Percentiles rank a stretch among this genome's conserved stretches.
Conservation (phyloP, 2,329 filamentous ascomycete species). For the Verticillium alfalfae region DNA sequence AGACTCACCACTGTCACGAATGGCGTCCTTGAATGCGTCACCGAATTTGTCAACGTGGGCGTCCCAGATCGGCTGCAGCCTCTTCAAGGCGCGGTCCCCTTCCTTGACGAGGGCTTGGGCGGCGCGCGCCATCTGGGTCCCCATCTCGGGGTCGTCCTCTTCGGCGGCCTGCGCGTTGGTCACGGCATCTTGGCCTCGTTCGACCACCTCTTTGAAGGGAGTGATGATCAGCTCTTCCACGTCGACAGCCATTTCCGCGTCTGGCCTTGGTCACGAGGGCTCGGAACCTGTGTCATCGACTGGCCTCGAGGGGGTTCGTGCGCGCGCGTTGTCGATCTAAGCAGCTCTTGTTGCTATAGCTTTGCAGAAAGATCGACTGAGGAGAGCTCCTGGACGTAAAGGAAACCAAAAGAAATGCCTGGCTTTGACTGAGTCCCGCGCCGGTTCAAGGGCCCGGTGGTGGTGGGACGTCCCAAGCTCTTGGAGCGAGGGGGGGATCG, state of each 20-base stretch:
- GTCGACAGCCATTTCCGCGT: slow-evolving; percentile 8
- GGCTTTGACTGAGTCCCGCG: background rate
- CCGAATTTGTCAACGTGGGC: slow-evolving; percentile 28
- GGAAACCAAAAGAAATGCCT: background rate
- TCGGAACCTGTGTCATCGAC: background rate
- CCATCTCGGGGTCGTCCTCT: slow-evolving; percentile 14
- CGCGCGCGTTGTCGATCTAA: background rate
- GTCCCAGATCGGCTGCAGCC: slow-evolving; percentile 30
- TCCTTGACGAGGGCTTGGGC: slow-evolving; percentile 27
- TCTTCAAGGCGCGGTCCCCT: slow-evolving; percentile 28
- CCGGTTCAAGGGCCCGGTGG: background rate
- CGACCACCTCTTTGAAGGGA: slow-evolving; percentile 32
- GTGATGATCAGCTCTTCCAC: slow-evolving; percentile 8
- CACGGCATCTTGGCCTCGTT: slow-evolving; percentile 28
- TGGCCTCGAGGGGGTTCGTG: background rate
- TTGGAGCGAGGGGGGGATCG: background rate
- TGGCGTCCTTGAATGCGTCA: slow-evolving; percentile 26
- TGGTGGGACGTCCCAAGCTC: background rate
- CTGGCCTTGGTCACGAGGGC: background rate
- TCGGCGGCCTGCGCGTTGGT: slow-evolving; percentile 22
- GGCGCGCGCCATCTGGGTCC: slow-evolving; percentile 23
- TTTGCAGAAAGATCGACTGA: background rate
- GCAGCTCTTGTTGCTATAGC: background rate
- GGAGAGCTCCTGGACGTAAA: background rate
- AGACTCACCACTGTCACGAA: slow-evolving; percentile 27